Percentiles rank a stretch among this genome's conserved stretches.
These are phyloP conservation scores for Mycena filopes DNA, from an alignment of 768 basidiomycete genomes.

Conservation along the genomic window DNA sequence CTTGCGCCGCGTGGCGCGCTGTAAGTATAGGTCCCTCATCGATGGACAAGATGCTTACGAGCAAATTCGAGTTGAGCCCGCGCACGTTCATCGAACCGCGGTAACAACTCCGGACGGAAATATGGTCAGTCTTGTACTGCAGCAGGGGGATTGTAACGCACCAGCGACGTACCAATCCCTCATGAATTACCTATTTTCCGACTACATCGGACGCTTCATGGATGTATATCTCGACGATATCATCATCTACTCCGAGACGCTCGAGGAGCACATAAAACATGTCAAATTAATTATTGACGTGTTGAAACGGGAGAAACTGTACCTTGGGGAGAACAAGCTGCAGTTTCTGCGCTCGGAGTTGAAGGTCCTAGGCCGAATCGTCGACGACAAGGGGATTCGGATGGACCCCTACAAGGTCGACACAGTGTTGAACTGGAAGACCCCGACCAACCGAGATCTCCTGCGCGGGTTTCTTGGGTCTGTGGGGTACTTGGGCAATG, in stretches of 20 bases:
- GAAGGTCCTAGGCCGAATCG: conserved; percentile 44
- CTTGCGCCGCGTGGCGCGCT: conserved; percentile 1
- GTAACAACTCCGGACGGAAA: conserved; percentile 45
- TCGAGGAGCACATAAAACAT: conserved; percentile 47
- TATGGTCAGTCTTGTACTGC: conserved; percentile 49
- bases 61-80: conserved; percentile 45
- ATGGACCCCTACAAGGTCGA: conserved; percentile 60
- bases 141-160: conserved; percentile 34
- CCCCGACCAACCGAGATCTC: too few species aligned
- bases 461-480: conserved; percentile 47
- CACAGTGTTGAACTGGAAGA: conserved; percentile 47
- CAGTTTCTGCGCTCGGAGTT: conserved; percentile 40
- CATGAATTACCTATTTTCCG: too few species aligned
- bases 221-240: too few species aligned
- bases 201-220: too few species aligned
- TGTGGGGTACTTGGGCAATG: conserved; percentile 45
- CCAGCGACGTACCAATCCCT: conserved; percentile 52
- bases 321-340: conserved; percentile 46
- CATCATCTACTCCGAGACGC: conserved; percentile 50
- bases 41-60: conserved; percentile 55
- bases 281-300: conserved; percentile 45
- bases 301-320: conserved; percentile 40
- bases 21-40: conserved; percentile 7
- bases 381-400: conserved; percentile 49
- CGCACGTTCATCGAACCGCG: conserved; percentile 37